Conservation (phyloP, 163 green algal genomes). For the Scenedesmus sp. region DNA sequence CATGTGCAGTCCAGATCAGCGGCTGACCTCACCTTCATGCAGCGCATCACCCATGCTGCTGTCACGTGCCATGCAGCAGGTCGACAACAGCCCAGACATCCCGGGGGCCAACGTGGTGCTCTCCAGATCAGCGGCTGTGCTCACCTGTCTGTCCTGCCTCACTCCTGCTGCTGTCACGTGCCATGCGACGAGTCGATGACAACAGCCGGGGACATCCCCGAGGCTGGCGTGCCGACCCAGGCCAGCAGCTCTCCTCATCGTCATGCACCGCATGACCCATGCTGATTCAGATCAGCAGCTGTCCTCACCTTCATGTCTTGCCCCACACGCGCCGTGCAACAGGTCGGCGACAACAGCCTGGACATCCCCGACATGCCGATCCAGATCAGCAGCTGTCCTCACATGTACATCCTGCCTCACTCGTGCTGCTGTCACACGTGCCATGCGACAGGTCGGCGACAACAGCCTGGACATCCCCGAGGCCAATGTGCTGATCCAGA, state of each 20-base stretch:
- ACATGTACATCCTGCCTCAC: background rate
- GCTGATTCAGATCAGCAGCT: slow-evolving; percentile 98
- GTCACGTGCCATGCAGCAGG: no score
- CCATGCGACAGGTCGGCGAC: slow-evolving; percentile 86
- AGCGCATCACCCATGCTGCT: no score
- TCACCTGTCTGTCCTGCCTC: no score
- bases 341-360: slow-evolving; percentile 98
- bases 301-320: slow-evolving; percentile 69
- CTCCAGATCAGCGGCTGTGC: no score
- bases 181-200: slow-evolving; percentile 86
- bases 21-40: no score
- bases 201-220: slow-evolving; percentile 99
- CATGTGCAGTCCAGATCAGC: no score
- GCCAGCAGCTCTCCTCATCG: no score
- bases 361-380: slow-evolving; percentile 99
- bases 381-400: slow-evolving; percentile 96
- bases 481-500: slow-evolving; percentile 99
- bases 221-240: slow-evolving; percentile 99
- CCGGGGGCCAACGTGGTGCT: no score
- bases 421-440: background rate
- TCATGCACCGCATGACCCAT: no score
- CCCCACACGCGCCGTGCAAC: background rate
- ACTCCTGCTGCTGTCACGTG: background rate
- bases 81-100: no score
- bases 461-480: slow-evolving; percentile 99